A percentile compares a stretch with the other conserved stretches of the same genome.
These are phyloP conservation scores for Chlorella sp. DNA, from an alignment of 139 green algal genomes.

Conservation along the genomic window DNA sequence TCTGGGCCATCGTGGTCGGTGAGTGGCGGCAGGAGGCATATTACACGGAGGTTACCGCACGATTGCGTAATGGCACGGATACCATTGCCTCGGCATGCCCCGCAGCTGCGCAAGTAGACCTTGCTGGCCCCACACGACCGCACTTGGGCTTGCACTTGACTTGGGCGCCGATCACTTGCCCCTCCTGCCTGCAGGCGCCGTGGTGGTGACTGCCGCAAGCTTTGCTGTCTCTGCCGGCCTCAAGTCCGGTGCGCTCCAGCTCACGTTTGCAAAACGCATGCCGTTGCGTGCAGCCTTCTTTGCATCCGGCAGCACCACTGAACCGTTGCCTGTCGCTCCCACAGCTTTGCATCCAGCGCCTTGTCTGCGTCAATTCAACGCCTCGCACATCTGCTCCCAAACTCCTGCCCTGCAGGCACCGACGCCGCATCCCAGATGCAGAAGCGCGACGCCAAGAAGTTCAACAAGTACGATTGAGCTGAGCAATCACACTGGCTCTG, in stretches of 20 bases:
- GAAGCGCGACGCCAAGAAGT: slow-evolving; percentile 42
- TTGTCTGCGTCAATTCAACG: no score
- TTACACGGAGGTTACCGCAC: not conserved
- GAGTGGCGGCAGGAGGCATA: not conserved
- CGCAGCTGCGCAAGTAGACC: no score
- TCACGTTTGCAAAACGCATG: no score
- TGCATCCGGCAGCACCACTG: no score
- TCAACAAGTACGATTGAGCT: slow-evolving; percentile 26
- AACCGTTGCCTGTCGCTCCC: no score
- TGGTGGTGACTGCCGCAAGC: slow-evolving; percentile 3
- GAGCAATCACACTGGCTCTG: no score
- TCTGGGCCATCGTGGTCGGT: slow-evolving; percentile 22
- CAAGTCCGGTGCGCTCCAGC: slow-evolving; percentile 25
- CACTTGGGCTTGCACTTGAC: no score
- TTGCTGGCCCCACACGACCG: no score
- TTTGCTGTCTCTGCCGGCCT: slow-evolving; percentile 13
- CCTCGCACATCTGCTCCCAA: not conserved
- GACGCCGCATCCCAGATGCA: slow-evolving; percentile 47
- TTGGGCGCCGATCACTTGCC: not conserved
- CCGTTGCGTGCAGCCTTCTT: no score
- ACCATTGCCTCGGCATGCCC: no score
- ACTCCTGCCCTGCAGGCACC: slow-evolving; percentile 4
- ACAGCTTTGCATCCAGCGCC: no score
- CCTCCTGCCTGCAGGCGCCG: slow-evolving; percentile 8
- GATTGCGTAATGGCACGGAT: not conserved